Percentiles rank a stretch among this genome's conserved stretches.
These are phyloP conservation scores for Grosmannia huntii DNA, from an alignment of 2,329 filamentous ascomycete genomes.

Conservation along the genomic window DNA sequence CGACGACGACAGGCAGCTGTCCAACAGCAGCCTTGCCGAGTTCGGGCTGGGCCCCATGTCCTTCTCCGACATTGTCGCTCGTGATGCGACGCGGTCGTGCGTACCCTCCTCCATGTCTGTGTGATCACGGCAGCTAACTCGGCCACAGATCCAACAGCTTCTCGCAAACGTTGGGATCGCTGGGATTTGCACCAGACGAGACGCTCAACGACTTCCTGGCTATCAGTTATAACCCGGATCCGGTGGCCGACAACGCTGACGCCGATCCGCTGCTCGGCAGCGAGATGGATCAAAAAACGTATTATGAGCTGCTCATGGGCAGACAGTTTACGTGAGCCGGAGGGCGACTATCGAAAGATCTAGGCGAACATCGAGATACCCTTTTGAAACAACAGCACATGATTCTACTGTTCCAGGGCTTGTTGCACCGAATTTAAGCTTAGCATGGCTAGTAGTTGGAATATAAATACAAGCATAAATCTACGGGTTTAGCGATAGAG, in stretches of 20 bases:
- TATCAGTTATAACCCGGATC: conserved; percentile 23
- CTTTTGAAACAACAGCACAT: neutral
- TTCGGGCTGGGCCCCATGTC: conserved; percentile 9
- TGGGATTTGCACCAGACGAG: conserved; percentile 24
- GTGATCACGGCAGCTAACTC: neutral
- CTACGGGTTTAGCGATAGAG: too few species aligned
- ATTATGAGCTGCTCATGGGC: conserved; percentile 26
- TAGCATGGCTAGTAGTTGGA: too few species aligned
- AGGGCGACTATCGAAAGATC: neutral
- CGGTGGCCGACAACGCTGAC: conserved; percentile 15
- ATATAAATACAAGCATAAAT: too few species aligned
- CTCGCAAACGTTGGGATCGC: conserved; percentile 22
- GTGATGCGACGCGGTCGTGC: conserved; percentile 22
- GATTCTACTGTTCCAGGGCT: neutral
- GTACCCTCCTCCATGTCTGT: conserved; percentile 3
- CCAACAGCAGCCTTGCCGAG: neutral
- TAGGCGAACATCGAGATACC: neutral
- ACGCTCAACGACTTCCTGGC: conserved; percentile 24
- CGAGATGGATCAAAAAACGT: conserved; percentile 24
- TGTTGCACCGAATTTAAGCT: neutral
- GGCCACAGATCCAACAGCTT: conserved; percentile 19
- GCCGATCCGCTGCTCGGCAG: conserved; percentile 18
- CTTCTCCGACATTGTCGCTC: conserved; percentile 22
- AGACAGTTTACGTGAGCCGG: conserved; percentile 8
- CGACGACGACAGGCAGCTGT: neutral